These are phyloP conservation scores for Sphaerulina populicola DNA, from an alignment of 2,329 filamentous ascomycete genomes.

Conservation along the genomic window DNA sequence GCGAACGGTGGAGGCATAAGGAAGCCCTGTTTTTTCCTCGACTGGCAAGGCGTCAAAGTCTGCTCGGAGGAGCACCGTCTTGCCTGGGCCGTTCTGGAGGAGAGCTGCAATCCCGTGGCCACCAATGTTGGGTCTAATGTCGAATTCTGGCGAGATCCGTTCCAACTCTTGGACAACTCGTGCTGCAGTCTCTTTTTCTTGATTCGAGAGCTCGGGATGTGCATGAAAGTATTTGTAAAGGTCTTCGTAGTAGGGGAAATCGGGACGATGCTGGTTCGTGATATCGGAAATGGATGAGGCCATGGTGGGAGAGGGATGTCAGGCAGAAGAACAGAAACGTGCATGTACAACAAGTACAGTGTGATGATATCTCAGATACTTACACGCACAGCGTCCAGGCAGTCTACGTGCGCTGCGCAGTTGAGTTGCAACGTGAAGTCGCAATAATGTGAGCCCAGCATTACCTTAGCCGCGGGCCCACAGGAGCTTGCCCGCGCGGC, in stretches of 20 bases:
- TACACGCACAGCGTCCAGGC: not conserved
- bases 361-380: conserved; percentile 3
- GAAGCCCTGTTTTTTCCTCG: conserved; percentile 47
- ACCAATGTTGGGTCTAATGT: conserved; percentile 47
- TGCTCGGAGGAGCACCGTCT: conserved; percentile 50
- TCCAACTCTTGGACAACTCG: conserved; percentile 40
- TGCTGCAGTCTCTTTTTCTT: conserved; percentile 47
- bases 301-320: conserved; percentile 11
- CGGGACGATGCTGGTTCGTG: conserved; percentile 31
- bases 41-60: conserved; percentile 57
- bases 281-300: conserved; percentile 22
- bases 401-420: not conserved
- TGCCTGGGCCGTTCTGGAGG: conserved; percentile 48
- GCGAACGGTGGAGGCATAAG: conserved; percentile 46
- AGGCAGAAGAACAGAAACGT: not conserved
- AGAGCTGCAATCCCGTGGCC: conserved; percentile 52
- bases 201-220: conserved; percentile 52
- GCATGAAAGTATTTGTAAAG: conserved; percentile 53
- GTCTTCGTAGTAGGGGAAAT: conserved; percentile 43
- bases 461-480: conserved; percentile 2
- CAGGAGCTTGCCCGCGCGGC: conserved; percentile 4
- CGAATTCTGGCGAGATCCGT: conserved; percentile 32
- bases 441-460: conserved; percentile 1
- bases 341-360: conserved; percentile 1
- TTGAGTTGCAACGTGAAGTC: conserved; percentile 5